Base-by-base conservation (phyloP, 2,329 filamentous ascomycete species). In the Phaeoacremonium minimum region DNA sequence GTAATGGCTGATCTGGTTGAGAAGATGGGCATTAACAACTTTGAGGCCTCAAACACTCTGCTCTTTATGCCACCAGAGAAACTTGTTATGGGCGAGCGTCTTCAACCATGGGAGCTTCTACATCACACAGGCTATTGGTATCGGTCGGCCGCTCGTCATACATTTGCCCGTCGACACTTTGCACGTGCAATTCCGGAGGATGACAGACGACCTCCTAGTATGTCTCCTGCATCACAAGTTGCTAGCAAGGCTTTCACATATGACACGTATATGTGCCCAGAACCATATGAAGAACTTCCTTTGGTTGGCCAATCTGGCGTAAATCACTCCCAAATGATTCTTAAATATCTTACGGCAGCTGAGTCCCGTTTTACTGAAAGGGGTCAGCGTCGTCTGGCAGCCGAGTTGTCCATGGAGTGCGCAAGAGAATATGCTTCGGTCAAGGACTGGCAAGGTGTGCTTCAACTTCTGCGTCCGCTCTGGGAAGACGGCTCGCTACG, bases 121-220 rank as follows among this genome's bases (percentile, higher is more conserved):
- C 80, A 85, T 43, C 80, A 85, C 49, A 67, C 73, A 2, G 80
- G 80, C 6, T 85, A 84, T 50, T 85, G 81, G 77, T 80, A 79
- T 46, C 73, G 75, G 12, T 56, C 72, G 30, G 79, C 80, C 2
- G 74, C 77, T 5, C 68, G 69, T n/a, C 76, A 83, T 46, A 58
- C 75, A 2, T 61, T 65, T 4, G 61, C 68, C 13, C 71, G 80
- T 7, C 69, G 75, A 28, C 62, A 55, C 15, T 54, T 80, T 30
- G 79, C 80, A 3, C 63, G 62, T 16, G 60, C 63, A 15, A 80
- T 84, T 40, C 71, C 80, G 1, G 72, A 80, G 18, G 77, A 80
- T 38, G 77, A 77, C 43, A 64, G 79, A 26, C 64, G 63, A 34
- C 61, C 67, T 2, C 76, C 76, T 6, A 67, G 71, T 22, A 48